Conservation (phyloP, 495 filamentous ascomycete species). For the Penicillium egyptiacum region DNA sequence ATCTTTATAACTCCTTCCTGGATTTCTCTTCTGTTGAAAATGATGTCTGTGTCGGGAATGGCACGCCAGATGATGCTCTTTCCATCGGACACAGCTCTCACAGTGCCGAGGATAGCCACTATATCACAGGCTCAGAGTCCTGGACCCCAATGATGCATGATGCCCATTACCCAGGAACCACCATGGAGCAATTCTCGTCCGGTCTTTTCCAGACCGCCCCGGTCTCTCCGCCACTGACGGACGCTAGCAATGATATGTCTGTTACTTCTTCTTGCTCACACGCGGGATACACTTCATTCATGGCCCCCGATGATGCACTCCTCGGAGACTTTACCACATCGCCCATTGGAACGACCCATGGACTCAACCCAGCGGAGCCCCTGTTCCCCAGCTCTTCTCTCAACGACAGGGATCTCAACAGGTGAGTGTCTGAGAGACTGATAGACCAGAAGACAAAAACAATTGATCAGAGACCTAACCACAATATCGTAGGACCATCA, state of each 20-base stretch:
- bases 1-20: constrained; percentile 45
- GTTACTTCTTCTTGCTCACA: constrained; percentile 48
- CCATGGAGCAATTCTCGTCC: constrained; percentile 40
- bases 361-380: constrained; percentile 45
- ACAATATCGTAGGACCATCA: constrained; percentile 37
- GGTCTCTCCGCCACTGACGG: constrained; percentile 48
- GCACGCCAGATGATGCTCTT: constrained; percentile 44
- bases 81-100: constrained; percentile 46
- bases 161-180: constrained; percentile 40
- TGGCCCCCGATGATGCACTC: constrained; percentile 42
- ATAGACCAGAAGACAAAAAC: not conserved
- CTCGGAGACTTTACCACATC: constrained; percentile 41
- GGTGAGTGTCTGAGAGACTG: constrained; percentile 32
- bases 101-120: constrained; percentile 40
- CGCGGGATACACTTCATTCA: constrained; percentile 42
- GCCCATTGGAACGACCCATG: constrained; percentile 36
- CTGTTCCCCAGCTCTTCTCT: constrained; percentile 44
- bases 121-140: constrained; percentile 35
- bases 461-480: constrained; percentile 16
- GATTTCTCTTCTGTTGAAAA: constrained; percentile 48
- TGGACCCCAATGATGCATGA: constrained; percentile 47
- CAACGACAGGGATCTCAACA: constrained; percentile 48
- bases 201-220: constrained; percentile 43
- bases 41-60: constrained; percentile 42
- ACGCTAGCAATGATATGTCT: constrained; percentile 48